Conservation (phyloP, 2,329 filamentous ascomycete species). For the Sclerotinia subarctica region DNA sequence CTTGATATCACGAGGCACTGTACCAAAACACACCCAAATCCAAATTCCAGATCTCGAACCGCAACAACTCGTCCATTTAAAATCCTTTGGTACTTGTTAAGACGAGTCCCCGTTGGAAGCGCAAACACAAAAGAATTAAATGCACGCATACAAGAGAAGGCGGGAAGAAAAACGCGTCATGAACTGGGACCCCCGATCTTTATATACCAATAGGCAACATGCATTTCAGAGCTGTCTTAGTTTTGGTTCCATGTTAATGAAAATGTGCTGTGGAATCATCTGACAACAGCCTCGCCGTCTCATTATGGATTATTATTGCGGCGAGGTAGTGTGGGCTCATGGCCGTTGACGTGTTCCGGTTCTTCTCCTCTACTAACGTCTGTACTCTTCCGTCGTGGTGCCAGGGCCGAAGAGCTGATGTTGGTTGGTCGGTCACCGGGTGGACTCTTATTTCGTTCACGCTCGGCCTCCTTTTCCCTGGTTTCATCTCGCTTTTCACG, state of each 20-base stretch:
- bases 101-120: not conserved
- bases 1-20: not conserved
- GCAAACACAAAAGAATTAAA: not conserved
- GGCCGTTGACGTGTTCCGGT: constrained; percentile 25
- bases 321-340: constrained; percentile 18
- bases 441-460: constrained; percentile 36
- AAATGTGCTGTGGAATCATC: not conserved
- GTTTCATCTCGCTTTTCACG: constrained; percentile 47
- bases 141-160: not conserved
- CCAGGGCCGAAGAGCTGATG: constrained; percentile 20
- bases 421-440: constrained; percentile 32
- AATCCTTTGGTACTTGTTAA: not conserved
- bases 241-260: not conserved
- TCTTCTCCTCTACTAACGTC: constrained; percentile 33
- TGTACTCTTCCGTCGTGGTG: constrained; percentile 33
- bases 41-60: not conserved
- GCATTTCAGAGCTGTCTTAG: constrained; percentile 2
- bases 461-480: constrained; percentile 33
- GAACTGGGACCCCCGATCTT: not conserved
- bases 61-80: not conserved
- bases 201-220: constrained; percentile 5
- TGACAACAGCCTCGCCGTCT: not conserved
- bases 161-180: not conserved
- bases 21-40: not conserved
- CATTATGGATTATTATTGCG: constrained; percentile 17